Evolutionary conservation across 192 early-diverging fungal genomes (phyloP), one percentile per base, ranked within the genome.

Genomic region (Powellomyces hirtus): DNA sequence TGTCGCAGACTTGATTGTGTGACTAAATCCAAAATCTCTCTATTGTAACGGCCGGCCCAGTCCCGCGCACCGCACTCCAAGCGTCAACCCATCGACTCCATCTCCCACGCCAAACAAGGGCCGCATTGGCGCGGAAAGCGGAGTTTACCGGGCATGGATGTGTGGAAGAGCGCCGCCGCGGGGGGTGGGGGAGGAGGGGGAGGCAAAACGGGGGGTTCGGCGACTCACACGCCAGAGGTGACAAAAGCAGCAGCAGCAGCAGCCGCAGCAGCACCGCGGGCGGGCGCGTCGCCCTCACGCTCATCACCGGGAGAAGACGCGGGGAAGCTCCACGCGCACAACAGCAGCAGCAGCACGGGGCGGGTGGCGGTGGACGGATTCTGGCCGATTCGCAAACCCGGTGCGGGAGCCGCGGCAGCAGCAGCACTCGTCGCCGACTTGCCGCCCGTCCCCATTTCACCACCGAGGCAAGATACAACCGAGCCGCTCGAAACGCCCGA

Each of bases 91-190:
- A 31, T 29, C 18, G 53, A 56, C 33, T 56, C 53, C 3, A 56
- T 56, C 4, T 56, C 53, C 16, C 20, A 27, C 2, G 53, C 29
- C 18, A 56, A 56, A 56, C 31, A 27, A 18, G 53, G 53, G 1
- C 20, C 53, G 5, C 53, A 56, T 34, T 56, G 53, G 53, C 53
- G 53, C 27, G 29, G 20, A 7, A 56, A 56, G 29, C 53, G 53
- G 2, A 31, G 27, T 22, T 18, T 56, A 18, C 53, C 53, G 20
- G 33, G 53, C 18, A 16, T 56, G 29, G 53, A 56, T 14, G 33
- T 56, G 53, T 56, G 53, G 53, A 31, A 56, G 31, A 22, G 29
- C 29, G 53, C 4, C 16, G 53, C 3, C 20, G 16, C n/a, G n/a
- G n/a, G n/a, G n/a, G n/a, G n/a, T n/a, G n/a, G n/a, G n/a, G n/a